Percentiles rank a stretch among this genome's conserved stretches.
phyloP scores from a whole-genome alignment of 1,284 basidiomycete species.

The Heterobasidion occidentale region DNA sequence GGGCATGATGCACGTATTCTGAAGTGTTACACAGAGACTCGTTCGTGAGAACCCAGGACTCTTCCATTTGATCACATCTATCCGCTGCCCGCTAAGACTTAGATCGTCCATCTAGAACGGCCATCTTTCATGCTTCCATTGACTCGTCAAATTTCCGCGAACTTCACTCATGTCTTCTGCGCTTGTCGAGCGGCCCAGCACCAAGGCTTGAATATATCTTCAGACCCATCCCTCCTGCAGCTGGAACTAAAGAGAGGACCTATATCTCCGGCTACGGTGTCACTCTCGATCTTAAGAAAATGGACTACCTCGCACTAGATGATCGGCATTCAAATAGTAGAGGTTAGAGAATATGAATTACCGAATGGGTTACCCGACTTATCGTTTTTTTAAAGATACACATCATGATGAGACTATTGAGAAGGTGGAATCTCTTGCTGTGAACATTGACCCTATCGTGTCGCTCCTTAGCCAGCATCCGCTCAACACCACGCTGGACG shows the following conservation, averaged over 20 bases:
- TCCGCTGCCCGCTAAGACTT: conserved; percentile 34
- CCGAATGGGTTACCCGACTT: neutral
- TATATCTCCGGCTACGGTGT: conserved; percentile 87
- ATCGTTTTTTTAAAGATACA: conserved; percentile 3
- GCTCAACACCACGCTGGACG: conserved; percentile 40
- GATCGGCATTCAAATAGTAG: conserved; percentile 46
- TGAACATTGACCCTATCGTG: conserved; percentile 33
- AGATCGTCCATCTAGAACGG: conserved; percentile 42
- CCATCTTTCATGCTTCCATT: conserved; percentile 68
- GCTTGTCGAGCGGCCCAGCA: conserved; percentile 34
- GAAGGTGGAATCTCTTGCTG: conserved; percentile 14
- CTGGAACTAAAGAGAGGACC: conserved; percentile 19
- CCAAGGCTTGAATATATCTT: conserved; percentile 67
- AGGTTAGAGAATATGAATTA: neutral
- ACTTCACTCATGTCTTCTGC: conserved; percentile 57
- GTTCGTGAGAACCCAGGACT: conserved; percentile 28
- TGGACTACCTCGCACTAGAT: conserved; percentile 92
- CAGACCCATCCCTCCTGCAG: conserved; percentile 49
- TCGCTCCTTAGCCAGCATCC: conserved; percentile 50
- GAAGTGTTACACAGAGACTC: conserved; percentile 6
- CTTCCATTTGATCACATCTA: conserved; percentile 69
- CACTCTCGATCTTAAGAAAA: conserved; percentile 91
- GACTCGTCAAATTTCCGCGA: conserved; percentile 53
- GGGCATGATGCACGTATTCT: conserved; percentile 7
- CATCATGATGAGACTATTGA: conserved; percentile 17